Percentiles rank a stretch among this genome's conserved stretches.
phyloP scores from a whole-genome alignment of 176 grass and related monocot species.

The Oryza punctata region DNA sequence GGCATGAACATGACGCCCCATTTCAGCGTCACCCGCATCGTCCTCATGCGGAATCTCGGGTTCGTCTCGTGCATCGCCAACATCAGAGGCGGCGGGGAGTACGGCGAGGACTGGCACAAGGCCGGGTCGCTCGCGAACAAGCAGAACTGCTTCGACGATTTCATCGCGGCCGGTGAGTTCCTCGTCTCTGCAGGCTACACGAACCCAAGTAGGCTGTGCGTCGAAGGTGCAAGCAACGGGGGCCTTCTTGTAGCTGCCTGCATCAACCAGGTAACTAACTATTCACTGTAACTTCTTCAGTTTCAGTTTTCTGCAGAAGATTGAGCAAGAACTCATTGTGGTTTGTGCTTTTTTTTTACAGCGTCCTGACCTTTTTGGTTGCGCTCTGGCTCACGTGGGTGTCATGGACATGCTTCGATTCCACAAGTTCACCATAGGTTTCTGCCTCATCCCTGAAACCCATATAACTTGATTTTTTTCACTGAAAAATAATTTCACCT shows the following conservation, averaged over 20 bases:
- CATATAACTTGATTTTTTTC: not conserved
- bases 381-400: conserved; percentile 83
- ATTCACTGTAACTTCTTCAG: not conserved
- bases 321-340: not conserved
- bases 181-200: conserved; percentile 76
- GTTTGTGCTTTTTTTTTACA: conserved; percentile 5
- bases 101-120: conserved; percentile 89
- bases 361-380: conserved; percentile 88
- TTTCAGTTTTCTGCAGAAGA: not conserved
- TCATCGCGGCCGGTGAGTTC: conserved; percentile 69
- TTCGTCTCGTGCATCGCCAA: conserved; percentile 79
- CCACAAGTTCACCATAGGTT: conserved; percentile 97
- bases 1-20: conserved; percentile 72
- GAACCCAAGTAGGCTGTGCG: conserved; percentile 54
- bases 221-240: conserved; percentile 95
- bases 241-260: conserved; percentile 93
- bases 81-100: conserved; percentile 87
- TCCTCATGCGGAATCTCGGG: conserved; percentile 66
- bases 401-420: conserved; percentile 99
- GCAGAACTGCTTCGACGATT: conserved; percentile 98
- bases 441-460: not conserved
- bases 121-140: conserved; percentile 70
- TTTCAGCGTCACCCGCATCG: conserved; percentile 67
- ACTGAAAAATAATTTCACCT: not conserved
- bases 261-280: conserved; percentile 66